A percentile compares a stretch with the other conserved stretches of the same genome.
Conservation (phyloP, 805 yeast genomes). For the Candida sakaeoensis region DNA sequence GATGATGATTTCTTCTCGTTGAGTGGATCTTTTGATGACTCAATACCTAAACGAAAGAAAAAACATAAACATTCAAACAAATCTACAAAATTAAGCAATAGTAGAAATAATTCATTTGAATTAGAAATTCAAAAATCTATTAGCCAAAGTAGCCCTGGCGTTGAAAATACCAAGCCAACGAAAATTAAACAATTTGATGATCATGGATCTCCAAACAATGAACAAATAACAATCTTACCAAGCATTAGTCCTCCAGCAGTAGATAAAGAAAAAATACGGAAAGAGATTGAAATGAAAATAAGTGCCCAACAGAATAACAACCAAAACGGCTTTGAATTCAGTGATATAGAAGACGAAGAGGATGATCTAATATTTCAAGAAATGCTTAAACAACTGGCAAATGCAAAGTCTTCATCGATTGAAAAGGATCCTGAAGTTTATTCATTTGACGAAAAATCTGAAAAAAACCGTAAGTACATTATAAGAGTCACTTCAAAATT, state of each 20-base stretch:
- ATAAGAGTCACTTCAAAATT: conserved; percentile 28
- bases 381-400: background rate
- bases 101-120: background rate
- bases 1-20: conserved; percentile 33
- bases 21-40: conserved; percentile 11
- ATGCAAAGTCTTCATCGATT: background rate
- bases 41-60: conserved; percentile 13
- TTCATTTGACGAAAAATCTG: conserved; percentile 21
- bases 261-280: conserved; percentile 15
- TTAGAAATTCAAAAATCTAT: background rate
- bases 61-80: conserved; percentile 2
- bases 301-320: conserved; percentile 3
- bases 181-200: background rate
- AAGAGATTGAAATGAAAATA: conserved; percentile 7
- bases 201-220: background rate
- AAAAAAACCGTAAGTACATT: conserved; percentile 25
- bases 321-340: background rate
- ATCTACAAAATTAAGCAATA: background rate
- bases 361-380: conserved; percentile 6
- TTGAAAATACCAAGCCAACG: background rate
- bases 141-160: background rate
- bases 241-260: conserved; percentile 10
- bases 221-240: background rate
- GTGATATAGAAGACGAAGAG: conserved; percentile 5
- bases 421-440: conserved; percentile 14